Percentiles rank a stretch among this genome's conserved stretches.
phyloP scores from a whole-genome alignment of 2,329 filamentous ascomycete species.

The Penicillium sp. region DNA sequence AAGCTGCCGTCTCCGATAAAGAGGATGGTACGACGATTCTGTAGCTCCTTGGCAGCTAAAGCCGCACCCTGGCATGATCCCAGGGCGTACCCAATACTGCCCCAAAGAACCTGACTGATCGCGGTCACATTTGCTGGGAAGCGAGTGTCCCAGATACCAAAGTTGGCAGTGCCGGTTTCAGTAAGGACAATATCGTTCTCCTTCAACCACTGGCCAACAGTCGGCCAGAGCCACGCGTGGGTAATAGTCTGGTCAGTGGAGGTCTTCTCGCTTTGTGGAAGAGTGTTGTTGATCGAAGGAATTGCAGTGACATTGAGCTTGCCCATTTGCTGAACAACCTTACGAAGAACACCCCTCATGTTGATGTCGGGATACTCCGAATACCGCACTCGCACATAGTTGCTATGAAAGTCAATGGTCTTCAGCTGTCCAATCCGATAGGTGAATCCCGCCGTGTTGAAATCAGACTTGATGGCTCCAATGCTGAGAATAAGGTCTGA shows the following conservation, averaged over 20 bases:
- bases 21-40: slow-evolving; percentile 68
- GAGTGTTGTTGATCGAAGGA: slow-evolving; percentile 57
- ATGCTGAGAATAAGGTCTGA: slow-evolving; percentile 46
- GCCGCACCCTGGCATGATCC: slow-evolving; percentile 68
- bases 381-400: slow-evolving; percentile 70
- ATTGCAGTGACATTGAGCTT: slow-evolving; percentile 57
- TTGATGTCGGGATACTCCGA: slow-evolving; percentile 75
- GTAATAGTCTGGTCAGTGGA: slow-evolving; percentile 43
- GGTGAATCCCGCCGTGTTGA: slow-evolving; percentile 69
- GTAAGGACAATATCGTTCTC: slow-evolving; percentile 77
- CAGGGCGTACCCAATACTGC: slow-evolving; percentile 65
- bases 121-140: slow-evolving; percentile 78
- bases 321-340: slow-evolving; percentile 61
- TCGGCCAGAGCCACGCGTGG: slow-evolving; percentile 69
- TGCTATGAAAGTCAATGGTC: slow-evolving; percentile 82
- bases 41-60: slow-evolving; percentile 68
- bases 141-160: slow-evolving; percentile 81
- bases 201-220: slow-evolving; percentile 69
- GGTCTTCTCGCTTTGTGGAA: slow-evolving; percentile 36
- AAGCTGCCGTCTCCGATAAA: slow-evolving; percentile 89
- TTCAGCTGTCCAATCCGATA: slow-evolving; percentile 77
- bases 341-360: slow-evolving; percentile 78
- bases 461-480: slow-evolving; percentile 47
- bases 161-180: slow-evolving; percentile 85
- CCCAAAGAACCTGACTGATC: slow-evolving; percentile 76